Evolutionary conservation across 768 basidiomycete species (phyloP).

Genomic region (Suillus tomentosus): DNA sequence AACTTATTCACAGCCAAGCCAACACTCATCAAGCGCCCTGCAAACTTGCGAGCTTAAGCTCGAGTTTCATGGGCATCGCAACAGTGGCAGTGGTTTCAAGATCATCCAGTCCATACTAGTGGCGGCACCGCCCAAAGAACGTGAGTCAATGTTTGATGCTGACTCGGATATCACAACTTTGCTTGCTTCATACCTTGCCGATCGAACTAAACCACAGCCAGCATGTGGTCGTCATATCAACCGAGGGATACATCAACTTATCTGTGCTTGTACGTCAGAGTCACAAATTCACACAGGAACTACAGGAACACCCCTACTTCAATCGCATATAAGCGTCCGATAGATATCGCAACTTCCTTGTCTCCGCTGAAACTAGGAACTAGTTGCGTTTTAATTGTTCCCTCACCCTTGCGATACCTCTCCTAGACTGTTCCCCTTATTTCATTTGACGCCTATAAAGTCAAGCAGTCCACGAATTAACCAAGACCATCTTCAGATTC

Average conservation of each 20-base stretch:
- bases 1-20: neutral
- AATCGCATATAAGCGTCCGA: constrained; percentile 1
- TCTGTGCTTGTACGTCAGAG: constrained; percentile 16
- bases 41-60: too few species aligned
- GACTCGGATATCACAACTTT: neutral
- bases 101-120: neutral
- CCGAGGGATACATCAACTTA: constrained; percentile 18
- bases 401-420: neutral
- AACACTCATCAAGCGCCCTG: neutral
- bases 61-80: neutral
- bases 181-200: neutral
- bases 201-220: neutral
- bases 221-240: constrained; percentile 21
- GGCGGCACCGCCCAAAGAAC: neutral
- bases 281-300: constrained; percentile 8
- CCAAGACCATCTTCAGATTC: neutral
- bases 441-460: neutral
- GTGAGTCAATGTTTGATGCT: neutral
- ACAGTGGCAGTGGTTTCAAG: neutral
- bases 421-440: neutral
- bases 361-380: constrained; percentile 2
- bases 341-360: neutral
- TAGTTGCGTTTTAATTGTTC: neutral
- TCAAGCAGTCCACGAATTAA: neutral
- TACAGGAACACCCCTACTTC: constrained; percentile 1